Evolutionary conservation across 2,329 filamentous ascomycete species (phyloP), one percentile per base, ranked within the genome.

Genomic region (Talaromyces albobiverticillius): DNA sequence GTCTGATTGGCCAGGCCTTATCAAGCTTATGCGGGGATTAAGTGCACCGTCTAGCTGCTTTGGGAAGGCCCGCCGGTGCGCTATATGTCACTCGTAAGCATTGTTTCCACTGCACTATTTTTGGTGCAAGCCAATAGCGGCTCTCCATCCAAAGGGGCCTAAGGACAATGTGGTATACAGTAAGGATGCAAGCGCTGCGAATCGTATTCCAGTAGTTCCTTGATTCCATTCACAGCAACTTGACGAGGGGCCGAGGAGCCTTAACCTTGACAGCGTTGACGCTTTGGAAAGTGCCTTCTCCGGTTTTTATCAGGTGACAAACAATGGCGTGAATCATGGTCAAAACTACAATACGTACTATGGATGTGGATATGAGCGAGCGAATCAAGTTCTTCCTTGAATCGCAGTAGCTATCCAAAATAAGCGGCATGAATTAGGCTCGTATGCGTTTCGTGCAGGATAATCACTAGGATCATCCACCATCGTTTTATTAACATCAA

Each of bases 21-120:
- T 36, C 16, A 40, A 50, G 34, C 47, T 34, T 46, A 47, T 51
- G 46, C 47, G 55, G 53, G 53, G 42, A 8, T 45, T 25, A 38
- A n/a, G 45, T 49, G 22, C n/a, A n/a, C n/a, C n/a, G n/a, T n/a
- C n/a, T n/a, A n/a, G 22, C 32, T 46, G 16, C 31, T 40, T 50
- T 41, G 8, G 47, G 34, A 50, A 41, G 47, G 32, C 36, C 34
- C 31, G 47, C 11, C 36, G n/a, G n/a, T n/a, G n/a, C 47, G 46
- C 32, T 49, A 49, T 38, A 40, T 25, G 23, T 42, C 18, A 41
- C 10, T 3, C 11, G 22, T 36, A 36, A 20, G 46, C 4, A 25
- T 36, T 20, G 32, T 38, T 48, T 38, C 31, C 10, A 25, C 20
- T 36, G 22, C 20, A 46, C 43, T 46, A 46, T 22, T 46, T 46